Evolutionary conservation across 2,329 filamentous ascomycete species (phyloP), one percentile per base, ranked within the genome.

Genomic region (Verruconis gallopava): DNA sequence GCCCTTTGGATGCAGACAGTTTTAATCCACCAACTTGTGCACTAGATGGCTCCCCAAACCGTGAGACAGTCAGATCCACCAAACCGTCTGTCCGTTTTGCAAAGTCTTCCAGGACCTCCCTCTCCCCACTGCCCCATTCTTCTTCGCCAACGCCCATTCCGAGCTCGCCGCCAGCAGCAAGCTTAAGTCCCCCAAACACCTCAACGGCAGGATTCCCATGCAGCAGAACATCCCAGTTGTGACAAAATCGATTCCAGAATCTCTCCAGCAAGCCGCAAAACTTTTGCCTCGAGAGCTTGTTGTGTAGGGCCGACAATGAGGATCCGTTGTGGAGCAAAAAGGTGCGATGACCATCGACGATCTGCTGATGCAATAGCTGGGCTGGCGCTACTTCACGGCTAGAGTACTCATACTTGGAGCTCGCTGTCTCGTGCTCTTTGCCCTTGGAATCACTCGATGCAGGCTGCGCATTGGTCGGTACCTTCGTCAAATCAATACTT

Each of bases 101-200:
- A 47, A 94, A 76, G n/a, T 85, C 85, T 59, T 96, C 89, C 1
- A 98, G 67, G 0, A 96, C 89, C 52, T 93, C 89, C 52, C 89
- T 72, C 64, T 96, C 89, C 21, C 86, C 86, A 56, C 89, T 95
- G 3, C 89, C 89, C 58, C 86, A 81, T 43, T 95, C 85, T 63
- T 96, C 91, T 58, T 96, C 91, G 14, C 91, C 91, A 1, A 96
- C 91, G 0, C 91, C 91, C 36, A 95, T 75, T 13, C 91, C 91
- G 19, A 96, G 73, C 62, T 96, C 89, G 14, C 91, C 89, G 22
- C 85, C 86, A 4, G 81, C 84, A 11, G 88, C 85, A 21, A 98
- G 69, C 59, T 93, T 94, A 55, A 94, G 77, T 4, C 84, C 86
- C 9, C 80, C 77, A 53, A 85, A 86, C 4, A 93, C 69, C 48